phyloP scores from a whole-genome alignment of 2,329 filamentous ascomycete genomes.

The Phialemoniopsis sp. region DNA sequence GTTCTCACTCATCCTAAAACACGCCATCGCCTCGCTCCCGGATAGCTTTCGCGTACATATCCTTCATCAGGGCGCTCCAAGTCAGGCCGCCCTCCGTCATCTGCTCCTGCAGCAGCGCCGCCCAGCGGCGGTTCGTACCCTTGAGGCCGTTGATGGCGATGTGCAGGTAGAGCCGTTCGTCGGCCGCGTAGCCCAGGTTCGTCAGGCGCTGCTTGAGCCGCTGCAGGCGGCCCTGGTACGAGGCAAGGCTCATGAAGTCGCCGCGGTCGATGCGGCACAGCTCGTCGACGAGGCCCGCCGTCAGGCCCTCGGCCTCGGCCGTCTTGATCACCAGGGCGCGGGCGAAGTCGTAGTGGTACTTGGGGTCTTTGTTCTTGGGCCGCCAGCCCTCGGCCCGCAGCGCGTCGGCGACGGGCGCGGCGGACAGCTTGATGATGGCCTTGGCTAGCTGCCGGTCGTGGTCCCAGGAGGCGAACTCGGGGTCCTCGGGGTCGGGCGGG shows the following conservation, averaged over 20 bases:
- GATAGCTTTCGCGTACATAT: background rate
- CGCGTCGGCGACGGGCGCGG: background rate
- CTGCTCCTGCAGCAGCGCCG: background rate
- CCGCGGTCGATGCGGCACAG: conserved; percentile 6
- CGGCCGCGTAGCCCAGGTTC: conserved; percentile 6
- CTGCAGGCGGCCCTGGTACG: conserved; percentile 9
- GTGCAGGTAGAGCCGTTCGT: conserved; percentile 8
- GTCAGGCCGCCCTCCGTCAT: background rate
- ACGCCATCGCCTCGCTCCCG: no score
- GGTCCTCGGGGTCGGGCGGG: background rate
- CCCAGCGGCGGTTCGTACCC: conserved; percentile 1
- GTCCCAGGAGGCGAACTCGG: background rate
- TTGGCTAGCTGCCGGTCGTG: conserved; percentile 3
- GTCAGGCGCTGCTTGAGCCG: conserved; percentile 5
- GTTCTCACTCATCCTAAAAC: no score
- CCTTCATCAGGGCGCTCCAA: background rate
- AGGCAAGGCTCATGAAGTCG: conserved; percentile 8
- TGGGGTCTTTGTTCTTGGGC: conserved; percentile 3
- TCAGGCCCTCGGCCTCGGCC: conserved; percentile 6
- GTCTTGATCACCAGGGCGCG: conserved; percentile 4
- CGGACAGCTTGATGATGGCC: conserved; percentile 6
- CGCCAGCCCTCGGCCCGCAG: background rate
- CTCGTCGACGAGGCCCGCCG: conserved; percentile 3
- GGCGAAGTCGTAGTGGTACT: conserved; percentile 6
- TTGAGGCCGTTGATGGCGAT: conserved; percentile 7